A percentile compares a stretch with the other conserved stretches of the same genome.
These are phyloP conservation scores for Triticum aestivum DNA, from an alignment of 176 grass and related monocot species.

Conservation along the genomic window IWGSC_CS_RefSeq_v2.1 NC_057795.1:493155393-493155892, in stretches of 20 bases:
- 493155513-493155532: not conserved
- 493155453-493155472: too few species aligned
- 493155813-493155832: not conserved
- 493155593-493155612: too few species aligned
- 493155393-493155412: too few species aligned
- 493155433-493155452: too few species aligned
- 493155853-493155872: constrained; percentile 11
- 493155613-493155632: too few species aligned
- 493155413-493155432: too few species aligned
- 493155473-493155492: not conserved
- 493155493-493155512: not conserved
- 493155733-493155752: not conserved
- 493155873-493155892: not conserved
- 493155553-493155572: too few species aligned
- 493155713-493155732: not conserved
- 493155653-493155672: not conserved
- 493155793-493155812: not conserved
- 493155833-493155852: not conserved
- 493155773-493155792: not conserved
- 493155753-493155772: not conserved
- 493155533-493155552: not conserved
- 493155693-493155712: not conserved
- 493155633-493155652: not conserved
- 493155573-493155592: too few species aligned
- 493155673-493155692: not conserved